Percentiles rank a stretch among this genome's conserved stretches.
Evolutionary conservation across 169 alveolate genomes (phyloP).

Genomic region (Prorocentrum cordatum): DNA sequence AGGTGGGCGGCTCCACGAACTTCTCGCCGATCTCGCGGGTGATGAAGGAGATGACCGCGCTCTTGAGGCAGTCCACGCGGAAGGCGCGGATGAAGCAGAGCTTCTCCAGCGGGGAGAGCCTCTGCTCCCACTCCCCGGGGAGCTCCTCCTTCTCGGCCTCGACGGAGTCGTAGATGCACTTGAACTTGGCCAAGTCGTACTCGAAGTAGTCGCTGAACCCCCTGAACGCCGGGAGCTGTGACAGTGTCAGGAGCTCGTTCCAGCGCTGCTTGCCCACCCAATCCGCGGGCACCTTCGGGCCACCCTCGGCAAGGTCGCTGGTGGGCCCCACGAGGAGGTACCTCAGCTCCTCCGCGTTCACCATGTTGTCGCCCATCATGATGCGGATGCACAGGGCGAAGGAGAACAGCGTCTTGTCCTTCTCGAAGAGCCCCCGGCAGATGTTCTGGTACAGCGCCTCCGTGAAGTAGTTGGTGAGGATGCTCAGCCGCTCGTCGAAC

Average conservation of each 20-base stretch:
- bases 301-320: slow-evolving; percentile 79
- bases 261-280: slow-evolving; percentile 86
- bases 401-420: slow-evolving; percentile 82
- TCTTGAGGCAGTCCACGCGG: slow-evolving; percentile 84
- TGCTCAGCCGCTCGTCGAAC: slow-evolving; percentile 80
- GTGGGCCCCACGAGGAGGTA: slow-evolving; percentile 88
- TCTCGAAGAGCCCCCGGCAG: slow-evolving; percentile 78
- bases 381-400: slow-evolving; percentile 84
- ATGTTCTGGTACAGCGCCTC: slow-evolving; percentile 83
- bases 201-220: slow-evolving; percentile 83
- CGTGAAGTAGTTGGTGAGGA: slow-evolving; percentile 84
- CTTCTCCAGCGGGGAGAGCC: slow-evolving; percentile 73
- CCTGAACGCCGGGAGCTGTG: slow-evolving; percentile 78
- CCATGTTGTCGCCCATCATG: slow-evolving; percentile 75
- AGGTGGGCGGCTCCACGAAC: slow-evolving; percentile 87
- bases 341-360: slow-evolving; percentile 85
- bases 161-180: slow-evolving; percentile 80
- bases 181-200: slow-evolving; percentile 77
- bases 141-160: slow-evolving; percentile 80
- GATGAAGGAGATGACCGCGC: slow-evolving; percentile 83
- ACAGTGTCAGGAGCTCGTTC: slow-evolving; percentile 83
- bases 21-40: slow-evolving; percentile 76
- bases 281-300: slow-evolving; percentile 79
- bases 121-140: slow-evolving; percentile 85
- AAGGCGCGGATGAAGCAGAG: slow-evolving; percentile 82